Evolutionary conservation across 208 protist genomes (phyloP), one percentile per base, ranked within the genome.

Genomic region (Balamuthia mandrillaris): DNA sequence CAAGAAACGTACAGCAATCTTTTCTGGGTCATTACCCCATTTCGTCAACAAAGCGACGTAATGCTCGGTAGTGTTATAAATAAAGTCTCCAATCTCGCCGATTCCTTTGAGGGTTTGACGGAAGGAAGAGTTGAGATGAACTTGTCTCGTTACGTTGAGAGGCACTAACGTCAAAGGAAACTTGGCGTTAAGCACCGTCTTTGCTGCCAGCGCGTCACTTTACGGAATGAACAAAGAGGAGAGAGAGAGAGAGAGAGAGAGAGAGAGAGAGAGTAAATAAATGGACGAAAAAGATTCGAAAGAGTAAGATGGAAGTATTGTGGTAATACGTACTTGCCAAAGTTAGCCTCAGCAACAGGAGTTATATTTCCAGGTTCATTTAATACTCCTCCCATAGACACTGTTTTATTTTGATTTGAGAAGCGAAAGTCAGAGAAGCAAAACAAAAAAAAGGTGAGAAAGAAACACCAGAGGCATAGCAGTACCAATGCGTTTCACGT

Each of bases 21-120:
- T 72, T 41, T 72, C 63, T 4, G 63, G 63, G 16, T 72, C 63
- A 27, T 72, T 72, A 14, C 63, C 63, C 63, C 63, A 72, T 21
- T n/a, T 18, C 33, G 63, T 0, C 37, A 72, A 41, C 4, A 45
- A 49, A 18, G 37, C 63, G 37, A 72, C 63, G 37, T 72, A 72
- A 41, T 72, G 29, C 63, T 72, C 47, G 63, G 47, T 33, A 14
- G 63, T 41, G 14, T 45, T 39, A 14, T 45, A 16, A 7, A 33
- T 49, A 24, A 72, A 72, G 33, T 72, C 63, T 33, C 63, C 63
- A 27, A 72, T 45, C 10, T 10, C 37, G 35, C 63, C 63, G 21
- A 72, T 33, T 14, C 18, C 3, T 33, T 41, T 49, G 27, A 72
- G 63, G 18, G 63, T 41, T 5, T 33, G 31, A 33, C 63, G 16